Percentiles rank a stretch among this genome's conserved stretches.
Conservation (phyloP, 306 rosid species). For the Citrullus colocynthis region DNA sequence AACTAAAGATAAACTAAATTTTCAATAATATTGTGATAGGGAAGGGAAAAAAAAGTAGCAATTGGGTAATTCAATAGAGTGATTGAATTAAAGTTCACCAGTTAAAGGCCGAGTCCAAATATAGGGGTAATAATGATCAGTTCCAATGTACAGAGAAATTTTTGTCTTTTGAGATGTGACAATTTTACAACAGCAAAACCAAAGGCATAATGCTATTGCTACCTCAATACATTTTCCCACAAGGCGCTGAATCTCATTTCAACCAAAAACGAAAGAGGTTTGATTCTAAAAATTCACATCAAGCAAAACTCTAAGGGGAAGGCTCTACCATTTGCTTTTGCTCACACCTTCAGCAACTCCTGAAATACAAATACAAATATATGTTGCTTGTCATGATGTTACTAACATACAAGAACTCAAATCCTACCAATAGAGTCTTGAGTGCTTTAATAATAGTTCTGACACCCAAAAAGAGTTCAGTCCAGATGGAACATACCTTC, state of each 20-base stretch:
- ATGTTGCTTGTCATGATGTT: background rate
- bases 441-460: background rate
- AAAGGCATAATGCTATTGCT: background rate
- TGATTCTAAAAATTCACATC: background rate
- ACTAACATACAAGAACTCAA: background rate
- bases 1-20: too few species aligned
- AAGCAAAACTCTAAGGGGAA: background rate
- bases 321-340: background rate
- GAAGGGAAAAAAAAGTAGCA: too few species aligned
- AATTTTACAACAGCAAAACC: background rate
- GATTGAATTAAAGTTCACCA: background rate
- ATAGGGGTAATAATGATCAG: background rate
- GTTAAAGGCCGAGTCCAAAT: background rate
- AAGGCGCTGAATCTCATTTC: background rate
- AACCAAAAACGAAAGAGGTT: background rate
- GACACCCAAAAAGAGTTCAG: background rate
- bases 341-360: conserved; percentile 83
- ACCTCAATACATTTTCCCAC: background rate
- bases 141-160: background rate
- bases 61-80: background rate
- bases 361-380: conserved; percentile 25
- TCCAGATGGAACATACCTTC: conserved; percentile 32
- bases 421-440: background rate
- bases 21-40: too few species aligned
- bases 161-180: background rate